These are phyloP conservation scores for Leishmania lainsoni DNA, from an alignment of 208 protist genomes.

Conservation along the genomic window DNA sequence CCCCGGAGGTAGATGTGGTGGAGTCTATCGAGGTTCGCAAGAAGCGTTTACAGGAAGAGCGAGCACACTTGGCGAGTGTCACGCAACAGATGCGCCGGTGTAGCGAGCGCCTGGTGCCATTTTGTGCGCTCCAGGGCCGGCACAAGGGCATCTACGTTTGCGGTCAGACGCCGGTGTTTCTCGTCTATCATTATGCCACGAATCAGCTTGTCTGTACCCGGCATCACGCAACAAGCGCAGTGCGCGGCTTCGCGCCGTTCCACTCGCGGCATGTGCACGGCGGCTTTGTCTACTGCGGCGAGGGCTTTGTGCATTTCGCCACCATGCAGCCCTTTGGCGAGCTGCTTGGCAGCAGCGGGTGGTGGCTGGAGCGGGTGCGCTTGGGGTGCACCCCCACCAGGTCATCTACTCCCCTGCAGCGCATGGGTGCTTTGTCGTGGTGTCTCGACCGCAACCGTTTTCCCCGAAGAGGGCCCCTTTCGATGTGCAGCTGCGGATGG, in stretches of 20 bases:
- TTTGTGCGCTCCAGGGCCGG: constrained; percentile 42
- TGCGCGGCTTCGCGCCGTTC: constrained; percentile 83
- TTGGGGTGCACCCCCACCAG: constrained; percentile 84
- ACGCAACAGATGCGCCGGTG: constrained; percentile 66
- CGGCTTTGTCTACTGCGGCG: constrained; percentile 82
- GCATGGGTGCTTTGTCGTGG: constrained; percentile 72
- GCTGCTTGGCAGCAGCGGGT: constrained; percentile 43
- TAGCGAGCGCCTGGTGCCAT: constrained; percentile 68
- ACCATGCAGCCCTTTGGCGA: constrained; percentile 63
- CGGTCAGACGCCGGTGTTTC: constrained; percentile 82
- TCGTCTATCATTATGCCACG: constrained; percentile 55
- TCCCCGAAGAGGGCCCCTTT: constrained; percentile 71
- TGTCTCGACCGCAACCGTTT: constrained; percentile 67
- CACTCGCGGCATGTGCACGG: constrained; percentile 42
- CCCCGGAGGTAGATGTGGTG: constrained; percentile 66
- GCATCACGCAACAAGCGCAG: constrained; percentile 56
- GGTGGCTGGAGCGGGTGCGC: constrained; percentile 71
- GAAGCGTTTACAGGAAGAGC: constrained; percentile 58
- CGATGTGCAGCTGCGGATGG: constrained; percentile 75
- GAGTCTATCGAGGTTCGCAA: constrained; percentile 83
- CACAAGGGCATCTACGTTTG: constrained; percentile 81
- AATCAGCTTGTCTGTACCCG: constrained; percentile 62
- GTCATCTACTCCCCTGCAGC: constrained; percentile 74
- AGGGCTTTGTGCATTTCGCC: constrained; percentile 83
- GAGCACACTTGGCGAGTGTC: constrained; percentile 54